A percentile compares a stretch with the other conserved stretches of the same genome.
These are phyloP conservation scores for Cucumis cinereus DNA, from an alignment of 306 rosid genomes.

Conservation along the genomic window DNA sequence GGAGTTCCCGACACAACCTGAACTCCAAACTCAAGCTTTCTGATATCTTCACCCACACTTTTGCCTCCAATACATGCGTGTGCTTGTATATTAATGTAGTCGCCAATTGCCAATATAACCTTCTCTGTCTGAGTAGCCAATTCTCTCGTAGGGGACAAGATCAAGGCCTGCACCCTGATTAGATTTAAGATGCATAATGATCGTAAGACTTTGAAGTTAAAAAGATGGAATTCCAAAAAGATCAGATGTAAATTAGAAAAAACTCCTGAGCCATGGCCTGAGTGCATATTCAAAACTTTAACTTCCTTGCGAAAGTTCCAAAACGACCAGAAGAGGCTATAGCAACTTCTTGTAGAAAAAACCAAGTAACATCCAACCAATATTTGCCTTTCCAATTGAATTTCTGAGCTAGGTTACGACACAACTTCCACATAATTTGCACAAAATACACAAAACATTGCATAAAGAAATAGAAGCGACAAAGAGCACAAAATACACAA, in stretches of 20 bases:
- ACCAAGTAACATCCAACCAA: not conserved
- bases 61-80: constrained; percentile 93
- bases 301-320: not conserved
- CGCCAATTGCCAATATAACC: constrained; percentile 84
- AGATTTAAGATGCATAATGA: not conserved
- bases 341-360: not conserved
- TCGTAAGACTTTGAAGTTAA: not conserved
- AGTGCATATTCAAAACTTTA: not conserved
- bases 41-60: constrained; percentile 90
- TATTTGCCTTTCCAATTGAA: not conserved
- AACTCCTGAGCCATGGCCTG: not conserved
- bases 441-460: not conserved
- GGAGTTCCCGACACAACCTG: constrained; percentile 99
- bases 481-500: not conserved
- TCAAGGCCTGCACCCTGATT: constrained; percentile 75
- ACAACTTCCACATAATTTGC: not conserved
- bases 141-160: constrained; percentile 92
- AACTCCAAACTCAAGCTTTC: constrained; percentile 92
- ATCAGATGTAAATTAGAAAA: not conserved
- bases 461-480: too few species aligned
- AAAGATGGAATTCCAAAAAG: not conserved
- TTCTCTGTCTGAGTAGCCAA: constrained; percentile 91
- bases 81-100: constrained; percentile 77
- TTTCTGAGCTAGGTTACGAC: not conserved
- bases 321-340: too few species aligned